Evolutionary conservation across 208 protist species (phyloP), one percentile per base, ranked within the genome.

Genomic region (Naegleria lovaniensis): DNA sequence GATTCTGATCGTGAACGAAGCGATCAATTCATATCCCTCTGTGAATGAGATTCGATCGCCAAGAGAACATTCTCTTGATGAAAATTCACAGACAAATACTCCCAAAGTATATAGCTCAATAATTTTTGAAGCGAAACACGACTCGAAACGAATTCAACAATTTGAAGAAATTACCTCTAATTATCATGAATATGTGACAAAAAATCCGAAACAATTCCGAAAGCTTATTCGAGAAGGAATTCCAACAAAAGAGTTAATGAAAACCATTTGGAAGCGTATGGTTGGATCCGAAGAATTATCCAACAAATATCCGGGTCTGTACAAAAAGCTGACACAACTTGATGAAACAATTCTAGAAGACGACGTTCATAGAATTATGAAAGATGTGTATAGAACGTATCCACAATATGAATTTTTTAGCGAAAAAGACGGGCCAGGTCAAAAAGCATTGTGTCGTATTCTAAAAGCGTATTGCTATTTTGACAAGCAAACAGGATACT

Each of bases 321-420:
- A 67, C 13, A 67, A 67, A 67, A 67, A 67, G 22, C 22, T 67
- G 55, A 67, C 55, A 22, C 11, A 29, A 29, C 55, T 29, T 29
- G 55, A 67, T 19, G 55, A 67, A 1, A 48, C 43, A 1, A 67
- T 67, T 67, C 55, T 67, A 29, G 55, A 67, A 19, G 55, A 67
- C 55, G 55, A 67, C 22, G 55, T 67, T 67, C 55, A 67, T 29
- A 67, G 22, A 58, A 98, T 98, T 94, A 94, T 95, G 58, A 93
- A 94, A 33, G 96, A 98, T 85, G 93, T 98, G 11, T 88, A 93
- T 29, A 94, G 96, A 75, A 98, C 96, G 39, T 97, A 97, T 91
- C 96, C 96, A 40, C 96, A 94, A 0, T 94, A 98, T 90, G 86
- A 90, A 15, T 93, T 95, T 58, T 98, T 98, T 91, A 90, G 90